Base-by-base conservation (phyloP, 163 green algal species). In the Volvox carteri region DNA sequence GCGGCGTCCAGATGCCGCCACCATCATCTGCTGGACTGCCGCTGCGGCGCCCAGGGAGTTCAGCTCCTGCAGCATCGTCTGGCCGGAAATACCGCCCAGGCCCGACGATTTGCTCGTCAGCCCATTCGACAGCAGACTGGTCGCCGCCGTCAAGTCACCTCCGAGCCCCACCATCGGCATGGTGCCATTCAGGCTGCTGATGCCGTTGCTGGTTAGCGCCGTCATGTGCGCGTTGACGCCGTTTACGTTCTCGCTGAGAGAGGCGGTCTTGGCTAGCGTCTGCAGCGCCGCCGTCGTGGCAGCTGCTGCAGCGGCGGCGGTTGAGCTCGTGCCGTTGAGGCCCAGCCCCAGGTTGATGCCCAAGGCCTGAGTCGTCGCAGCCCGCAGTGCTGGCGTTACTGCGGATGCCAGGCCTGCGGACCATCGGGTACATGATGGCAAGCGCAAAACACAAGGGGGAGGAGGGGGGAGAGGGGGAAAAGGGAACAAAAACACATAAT, bases 281-380 rank as follows among this genome's bases (percentile, higher is more conserved):
- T 93, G 90, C 75, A 93, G 83, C 39, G 90, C 90, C 3, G 90
- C 76, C 0, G 86, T 89, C 4, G 90, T 91, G 52, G 90, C 89
- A 7, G 89, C 89, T 2, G 89, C 89, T 9, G 89, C 89, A 2
- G 89, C 84, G 25, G 84, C 84, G 1, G 84, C 84, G 4, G 68
- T 85, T 44, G 62, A n/a, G 48, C 30, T 83, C 48, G 35, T 80
- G 68, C 78, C n/a, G 81, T 87, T 87, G 35, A 90, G 70, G 39
- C 84, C 58, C 33, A 92, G 68, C 12, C 89, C 89, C 77, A 92
- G 54, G 89, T 87, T 90, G 30, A 92, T 70, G 54, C 78, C 52
- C 56, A 83, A 52, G 16, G 89, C 89, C 56, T 92, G 89, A 56
- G 62, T 78, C 14, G 89, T 78, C 12, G 89, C 84, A 37, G 89